phyloP scores from a whole-genome alignment of 331 rosid genomes.

The Malus hybrid region DNA sequence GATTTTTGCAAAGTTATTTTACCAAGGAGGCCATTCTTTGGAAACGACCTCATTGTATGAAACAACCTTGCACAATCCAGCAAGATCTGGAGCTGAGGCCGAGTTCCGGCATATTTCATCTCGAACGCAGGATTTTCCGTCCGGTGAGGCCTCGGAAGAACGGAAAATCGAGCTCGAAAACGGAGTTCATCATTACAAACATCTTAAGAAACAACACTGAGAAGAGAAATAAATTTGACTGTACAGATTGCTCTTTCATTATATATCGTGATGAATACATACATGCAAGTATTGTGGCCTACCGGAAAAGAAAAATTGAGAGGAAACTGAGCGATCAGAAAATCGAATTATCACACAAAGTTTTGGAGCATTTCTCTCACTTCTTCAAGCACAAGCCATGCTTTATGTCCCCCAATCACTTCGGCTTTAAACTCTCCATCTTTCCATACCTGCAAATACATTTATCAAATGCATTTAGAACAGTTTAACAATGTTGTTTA shows the following conservation, averaged over 20 bases:
- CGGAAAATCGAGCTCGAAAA: neutral
- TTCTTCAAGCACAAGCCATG: constrained; percentile 79
- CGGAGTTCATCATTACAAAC: neutral
- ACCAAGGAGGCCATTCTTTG: too few species aligned
- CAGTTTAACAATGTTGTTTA: neutral
- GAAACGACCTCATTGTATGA: too few species aligned
- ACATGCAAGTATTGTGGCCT: neutral
- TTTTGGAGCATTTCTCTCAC: constrained; percentile 71
- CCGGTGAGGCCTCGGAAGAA: neutral
- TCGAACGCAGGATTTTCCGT: neutral
- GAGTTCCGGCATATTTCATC: neutral
- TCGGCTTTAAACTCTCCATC: constrained; percentile 89
- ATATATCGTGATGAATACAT: neutral
- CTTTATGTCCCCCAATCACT: constrained; percentile 90
- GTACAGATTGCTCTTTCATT: neutral
- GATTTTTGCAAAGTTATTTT: too few species aligned
- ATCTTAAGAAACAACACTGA: neutral
- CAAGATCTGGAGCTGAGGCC: neutral
- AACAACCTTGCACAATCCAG: too few species aligned
- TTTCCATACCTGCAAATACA: constrained; percentile 65
- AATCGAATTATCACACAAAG: constrained; percentile 18
- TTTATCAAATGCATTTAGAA: neutral
- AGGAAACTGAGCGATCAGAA: neutral
- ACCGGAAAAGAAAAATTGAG: too few species aligned
- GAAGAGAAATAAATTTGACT: neutral